Conservation (phyloP, 2,329 filamentous ascomycete genomes). For the Thelonectria discophora region DNA sequence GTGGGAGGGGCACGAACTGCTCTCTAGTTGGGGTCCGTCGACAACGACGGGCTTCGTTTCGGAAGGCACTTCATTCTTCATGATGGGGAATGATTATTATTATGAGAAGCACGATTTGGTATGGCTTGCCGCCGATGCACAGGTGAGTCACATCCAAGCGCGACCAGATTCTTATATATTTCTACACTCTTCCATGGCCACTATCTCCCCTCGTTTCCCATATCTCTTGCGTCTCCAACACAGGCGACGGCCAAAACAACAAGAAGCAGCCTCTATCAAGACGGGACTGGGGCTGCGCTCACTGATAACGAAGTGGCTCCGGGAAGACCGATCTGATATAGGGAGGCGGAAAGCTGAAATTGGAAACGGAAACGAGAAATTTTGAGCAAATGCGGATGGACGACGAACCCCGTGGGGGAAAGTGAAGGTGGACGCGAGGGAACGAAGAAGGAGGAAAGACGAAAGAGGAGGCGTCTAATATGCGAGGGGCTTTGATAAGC, state of each 20-base stretch:
- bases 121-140: conserved; percentile 11
- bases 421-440: too few relatives aligned
- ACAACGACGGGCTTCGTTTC: conserved; percentile 12
- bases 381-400: background rate
- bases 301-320: conserved; percentile 4
- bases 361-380: conserved; percentile 14
- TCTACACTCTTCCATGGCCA: background rate
- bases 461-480: background rate
- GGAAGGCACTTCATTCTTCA: conserved; percentile 16
- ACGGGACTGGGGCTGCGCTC: background rate
- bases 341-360: background rate
- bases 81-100: conserved; percentile 1
- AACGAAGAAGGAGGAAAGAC: too few relatives aligned
- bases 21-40: conserved; percentile 16
- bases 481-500: conserved; percentile 15
- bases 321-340: conserved; percentile 5
- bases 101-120: background rate
- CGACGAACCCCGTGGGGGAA: conserved; percentile 15
- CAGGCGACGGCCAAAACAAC: background rate
- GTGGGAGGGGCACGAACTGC: conserved; percentile 10
- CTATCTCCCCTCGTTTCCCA: conserved; percentile 2
- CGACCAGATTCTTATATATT: conserved; percentile 9
- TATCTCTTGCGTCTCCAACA: conserved; percentile 11
- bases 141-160: too few relatives aligned
- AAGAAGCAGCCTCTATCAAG: background rate